Evolutionary conservation across 306 rosid species (phyloP), one percentile per base, ranked within the genome.

Genomic region (Gastrolobium villosum): DNA sequence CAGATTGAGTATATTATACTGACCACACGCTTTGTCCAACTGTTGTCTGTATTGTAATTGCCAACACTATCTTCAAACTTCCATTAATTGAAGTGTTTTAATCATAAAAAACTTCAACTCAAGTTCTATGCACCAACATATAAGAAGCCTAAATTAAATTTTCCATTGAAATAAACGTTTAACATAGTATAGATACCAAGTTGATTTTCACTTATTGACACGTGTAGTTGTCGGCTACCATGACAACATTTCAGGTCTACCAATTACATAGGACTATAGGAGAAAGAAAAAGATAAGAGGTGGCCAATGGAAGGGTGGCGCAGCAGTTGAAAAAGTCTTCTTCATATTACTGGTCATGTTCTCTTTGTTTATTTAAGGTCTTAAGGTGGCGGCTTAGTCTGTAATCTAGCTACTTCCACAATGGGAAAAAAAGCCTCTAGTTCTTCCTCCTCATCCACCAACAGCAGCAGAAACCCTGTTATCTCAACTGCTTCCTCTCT

Each of bases 151-250:
- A 45, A 65, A 56, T 35, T 54, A 32, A 59, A 37, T n/a, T 65
- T 74, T 49, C 46, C 43, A 45, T 10, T 10, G 36, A 43, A 4
- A 41, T 49, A 65, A 53, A 75, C 70, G 30, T 43, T 57, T 31
- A 64, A 35, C 26, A 61, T 5, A 20, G n/a, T 39, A 49, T 48
- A 37, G 14, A 39, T 11, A 50, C 41, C 20, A 63, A 57, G 75
- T 77, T 69, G 77, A 48, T 68, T 75, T 54, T 32, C 7, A 10
- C 59, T 48, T n/a, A 31, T 69, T 59, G 83, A 88, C 87, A 83
- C 90, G 84, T 87, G 88, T 55, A 54, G 60, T 74, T 91, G 96
- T 87, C 90, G 88, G 89, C 80, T 89, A 52, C 26, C 35, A 46
- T 53, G 91, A 74, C 71, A 72, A 80, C 87, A 90, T 59, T 45